Base-by-base conservation (phyloP, 1,284 basidiomycete species). In the Meira miltonrushii region DNA sequence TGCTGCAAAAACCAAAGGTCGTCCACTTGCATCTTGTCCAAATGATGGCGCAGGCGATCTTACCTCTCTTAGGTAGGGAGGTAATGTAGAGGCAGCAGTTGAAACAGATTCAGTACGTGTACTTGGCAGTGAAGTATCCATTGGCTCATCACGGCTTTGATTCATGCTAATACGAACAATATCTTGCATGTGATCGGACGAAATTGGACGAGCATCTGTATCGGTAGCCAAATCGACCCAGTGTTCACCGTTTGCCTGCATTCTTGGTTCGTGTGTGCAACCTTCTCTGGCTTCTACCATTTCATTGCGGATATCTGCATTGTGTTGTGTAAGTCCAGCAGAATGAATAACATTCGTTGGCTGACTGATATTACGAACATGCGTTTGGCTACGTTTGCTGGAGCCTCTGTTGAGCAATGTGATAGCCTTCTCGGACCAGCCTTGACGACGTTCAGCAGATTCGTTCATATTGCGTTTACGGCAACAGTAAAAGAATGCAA, bases 191-290 rank as follows among this genome's bases (percentile, higher is more conserved):
- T 23, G 46, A 13, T 48, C 17, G 6, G 46, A 12, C 8, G 46
- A 21, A 12, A 48, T 23, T 21, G 25, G 46, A 21, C 23, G 46
- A 12, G 46, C 46, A 48, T 48, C 46, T 13, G 21, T 21, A 15
- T 48, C 46, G 8, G 46, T 7, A 48, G 12, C 37, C 7, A 53
- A 53, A 33, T 39, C 50, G 13, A 53, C 50, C 50, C 50, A 53
- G 15, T 53, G 50, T n/a, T 53, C 50, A 23, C 17, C 46, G 5
- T 39, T 40, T 28, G 7, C n/a, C 2, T 19, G 21, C 2, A 8
- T 53, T 4, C 2, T 15, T 13, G 37, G 13, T 4, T 37, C 50
- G 8, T 4, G 11, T 12, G 12, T 53, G 15, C 11, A 33, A 13
- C 21, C 46, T 17, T 21, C 46, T 48, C 23, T 23, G 4, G 21